These are phyloP conservation scores for Hemisphaericaspora xylofermentans DNA, from an alignment of 1,139 yeast species.

Conservation along the genomic window DNA sequence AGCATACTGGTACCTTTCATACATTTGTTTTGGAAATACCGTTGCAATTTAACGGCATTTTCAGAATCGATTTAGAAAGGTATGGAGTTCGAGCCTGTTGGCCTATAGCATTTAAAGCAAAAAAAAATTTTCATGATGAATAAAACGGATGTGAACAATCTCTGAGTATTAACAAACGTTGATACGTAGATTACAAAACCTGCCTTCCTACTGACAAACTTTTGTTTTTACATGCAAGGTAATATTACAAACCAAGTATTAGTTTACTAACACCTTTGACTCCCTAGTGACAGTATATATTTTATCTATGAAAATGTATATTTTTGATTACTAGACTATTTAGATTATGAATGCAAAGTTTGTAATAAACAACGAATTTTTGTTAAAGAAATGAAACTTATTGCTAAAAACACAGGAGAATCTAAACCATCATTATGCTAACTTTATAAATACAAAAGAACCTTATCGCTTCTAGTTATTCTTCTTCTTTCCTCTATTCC, in stretches of 20 bases:
- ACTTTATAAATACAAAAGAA: background rate
- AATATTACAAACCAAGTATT: too few species aligned
- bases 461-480: background rate
- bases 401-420: too few species aligned
- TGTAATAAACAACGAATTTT: background rate
- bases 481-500: slow-evolving; percentile 23
- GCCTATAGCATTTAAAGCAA: slow-evolving; percentile 11
- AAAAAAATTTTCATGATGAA: slow-evolving; percentile 38
- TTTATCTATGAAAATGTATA: too few species aligned
- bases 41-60: background rate
- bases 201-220: slow-evolving; percentile 51
- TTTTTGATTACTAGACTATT: too few species aligned
- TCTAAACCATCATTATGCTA: too few species aligned
- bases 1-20: background rate
- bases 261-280: too few species aligned
- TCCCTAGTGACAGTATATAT: background rate
- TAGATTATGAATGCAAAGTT: too few species aligned
- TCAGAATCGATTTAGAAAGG: background rate
- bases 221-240: background rate
- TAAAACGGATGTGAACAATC: slow-evolving; percentile 56
- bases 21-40: slow-evolving; percentile 2
- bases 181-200: slow-evolving; percentile 48
- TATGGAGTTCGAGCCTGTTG: slow-evolving; percentile 32
- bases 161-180: slow-evolving; percentile 47
- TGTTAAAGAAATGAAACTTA: background rate